phyloP scores from a whole-genome alignment of 2,329 filamentous ascomycete species.

The Penicillium vulpinum region DNA sequence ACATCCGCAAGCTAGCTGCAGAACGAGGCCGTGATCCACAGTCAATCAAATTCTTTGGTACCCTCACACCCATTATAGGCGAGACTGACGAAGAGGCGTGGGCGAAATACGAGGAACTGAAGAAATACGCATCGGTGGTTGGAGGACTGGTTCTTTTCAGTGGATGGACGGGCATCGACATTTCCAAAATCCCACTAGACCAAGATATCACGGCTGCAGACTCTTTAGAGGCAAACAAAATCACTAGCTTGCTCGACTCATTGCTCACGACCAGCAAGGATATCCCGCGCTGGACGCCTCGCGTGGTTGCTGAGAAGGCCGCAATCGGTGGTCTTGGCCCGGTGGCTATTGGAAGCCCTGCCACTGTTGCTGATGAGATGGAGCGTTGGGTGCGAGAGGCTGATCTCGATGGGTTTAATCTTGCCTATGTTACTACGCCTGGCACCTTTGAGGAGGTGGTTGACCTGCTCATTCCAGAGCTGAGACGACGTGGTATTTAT shows the following conservation, averaged over 20 bases:
- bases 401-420: slow-evolving; percentile 46
- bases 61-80: slow-evolving; percentile 53
- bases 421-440: slow-evolving; percentile 53
- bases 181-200: slow-evolving; percentile 58
- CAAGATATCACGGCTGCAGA: slow-evolving; percentile 57
- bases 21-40: slow-evolving; percentile 56
- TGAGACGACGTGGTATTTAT: slow-evolving; percentile 45
- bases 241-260: slow-evolving; percentile 52
- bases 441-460: slow-evolving; percentile 56
- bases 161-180: slow-evolving; percentile 62
- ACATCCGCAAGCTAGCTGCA: slow-evolving; percentile 54
- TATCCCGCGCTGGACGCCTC: slow-evolving; percentile 49
- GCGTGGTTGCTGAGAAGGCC: slow-evolving; percentile 48
- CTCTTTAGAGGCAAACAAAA: slow-evolving; percentile 54
- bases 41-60: slow-evolving; percentile 58
- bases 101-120: slow-evolving; percentile 53
- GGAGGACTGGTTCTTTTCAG: slow-evolving; percentile 58
- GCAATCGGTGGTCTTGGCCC: slow-evolving; percentile 53
- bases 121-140: slow-evolving; percentile 55
- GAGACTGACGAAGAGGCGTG: slow-evolving; percentile 55
- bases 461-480: slow-evolving; percentile 51
- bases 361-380: slow-evolving; percentile 50
- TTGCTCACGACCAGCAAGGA: slow-evolving; percentile 53
- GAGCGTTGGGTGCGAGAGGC: slow-evolving; percentile 49
- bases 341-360: slow-evolving; percentile 49